Evolutionary conservation across 2,329 filamentous ascomycete genomes (phyloP).

Genomic region (Pyricularia sp.): DNA sequence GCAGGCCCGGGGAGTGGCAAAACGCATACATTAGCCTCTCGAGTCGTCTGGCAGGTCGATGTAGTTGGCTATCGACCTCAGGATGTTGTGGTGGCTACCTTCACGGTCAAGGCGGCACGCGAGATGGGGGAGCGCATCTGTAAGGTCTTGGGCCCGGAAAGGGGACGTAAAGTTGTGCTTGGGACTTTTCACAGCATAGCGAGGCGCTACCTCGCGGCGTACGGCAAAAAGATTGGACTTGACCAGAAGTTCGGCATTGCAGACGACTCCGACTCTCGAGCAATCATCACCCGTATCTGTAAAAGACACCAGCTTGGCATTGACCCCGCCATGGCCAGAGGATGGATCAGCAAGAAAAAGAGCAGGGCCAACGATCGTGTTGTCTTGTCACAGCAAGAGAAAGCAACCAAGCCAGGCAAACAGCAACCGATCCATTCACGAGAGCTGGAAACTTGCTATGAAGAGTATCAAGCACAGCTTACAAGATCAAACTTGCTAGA

Average conservation of each 20-base stretch:
- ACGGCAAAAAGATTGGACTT: conserved; percentile 74
- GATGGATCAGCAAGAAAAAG: conserved; percentile 62
- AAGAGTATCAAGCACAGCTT: conserved; percentile 67
- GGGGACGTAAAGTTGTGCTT: conserved; percentile 65
- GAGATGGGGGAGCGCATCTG: conserved; percentile 90
- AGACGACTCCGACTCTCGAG: conserved; percentile 66
- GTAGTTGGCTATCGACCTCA: conserved; percentile 60
- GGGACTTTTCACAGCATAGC: conserved; percentile 95
- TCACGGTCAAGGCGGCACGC: conserved; percentile 84
- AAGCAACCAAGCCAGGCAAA: conserved; percentile 23
- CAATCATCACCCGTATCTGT: conserved; percentile 70
- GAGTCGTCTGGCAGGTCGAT: conserved; percentile 77
- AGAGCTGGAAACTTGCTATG: conserved; percentile 56
- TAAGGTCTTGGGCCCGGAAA: conserved; percentile 62
- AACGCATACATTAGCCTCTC: conserved; percentile 86
- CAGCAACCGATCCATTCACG: conserved; percentile 29
- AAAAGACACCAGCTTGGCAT: conserved; percentile 57
- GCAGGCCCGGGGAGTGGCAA: conserved; percentile 67
- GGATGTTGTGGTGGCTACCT: conserved; percentile 90
- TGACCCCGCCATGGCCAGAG: conserved; percentile 57
- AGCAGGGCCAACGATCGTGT: conserved; percentile 37
- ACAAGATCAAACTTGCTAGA: conserved; percentile 71
- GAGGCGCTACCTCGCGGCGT: conserved; percentile 67
- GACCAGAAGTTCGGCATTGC: conserved; percentile 80
- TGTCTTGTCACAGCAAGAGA: conserved; percentile 18